phyloP scores from a whole-genome alignment of 192 early-diverging fungal species.

The Coemansia sp. region DNA sequence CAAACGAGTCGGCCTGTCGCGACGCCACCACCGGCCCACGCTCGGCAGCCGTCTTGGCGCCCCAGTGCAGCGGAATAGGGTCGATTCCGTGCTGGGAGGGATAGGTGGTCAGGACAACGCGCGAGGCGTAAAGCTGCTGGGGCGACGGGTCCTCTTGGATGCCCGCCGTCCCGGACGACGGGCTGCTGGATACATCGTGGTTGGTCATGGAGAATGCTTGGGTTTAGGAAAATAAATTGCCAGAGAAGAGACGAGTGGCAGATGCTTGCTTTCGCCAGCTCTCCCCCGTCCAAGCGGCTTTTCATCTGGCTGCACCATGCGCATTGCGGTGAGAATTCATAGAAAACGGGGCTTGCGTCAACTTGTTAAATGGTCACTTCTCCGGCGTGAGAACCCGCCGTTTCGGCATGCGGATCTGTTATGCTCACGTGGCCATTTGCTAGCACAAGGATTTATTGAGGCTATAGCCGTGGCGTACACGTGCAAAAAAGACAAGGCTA shows the following conservation, averaged over 20 bases:
- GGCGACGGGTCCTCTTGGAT: neutral
- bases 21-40: conserved; percentile 89
- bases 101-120: conserved; percentile 70
- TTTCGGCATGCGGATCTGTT: neutral
- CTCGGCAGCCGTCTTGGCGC: conserved; percentile 59
- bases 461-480: neutral
- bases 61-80: conserved; percentile 75
- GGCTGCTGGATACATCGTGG: neutral
- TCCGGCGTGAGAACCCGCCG: neutral
- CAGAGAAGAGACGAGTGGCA: neutral
- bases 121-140: conserved; percentile 52
- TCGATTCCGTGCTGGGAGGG: conserved; percentile 65
- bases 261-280: neutral
- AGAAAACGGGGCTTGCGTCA: too few species aligned
- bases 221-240: neutral
- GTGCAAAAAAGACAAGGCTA: neutral
- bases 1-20: conserved; percentile 67
- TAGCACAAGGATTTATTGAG: too few species aligned
- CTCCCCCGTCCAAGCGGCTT: too few species aligned
- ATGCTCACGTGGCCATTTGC: conserved; percentile 1
- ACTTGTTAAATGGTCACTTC: too few species aligned
- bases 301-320: too few species aligned
- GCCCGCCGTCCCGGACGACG: neutral
- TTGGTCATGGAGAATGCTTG: conserved; percentile 1
- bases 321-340: too few species aligned